Conservation (phyloP, 257 asterid genomes). For the Nicotiana otophora region DNA sequence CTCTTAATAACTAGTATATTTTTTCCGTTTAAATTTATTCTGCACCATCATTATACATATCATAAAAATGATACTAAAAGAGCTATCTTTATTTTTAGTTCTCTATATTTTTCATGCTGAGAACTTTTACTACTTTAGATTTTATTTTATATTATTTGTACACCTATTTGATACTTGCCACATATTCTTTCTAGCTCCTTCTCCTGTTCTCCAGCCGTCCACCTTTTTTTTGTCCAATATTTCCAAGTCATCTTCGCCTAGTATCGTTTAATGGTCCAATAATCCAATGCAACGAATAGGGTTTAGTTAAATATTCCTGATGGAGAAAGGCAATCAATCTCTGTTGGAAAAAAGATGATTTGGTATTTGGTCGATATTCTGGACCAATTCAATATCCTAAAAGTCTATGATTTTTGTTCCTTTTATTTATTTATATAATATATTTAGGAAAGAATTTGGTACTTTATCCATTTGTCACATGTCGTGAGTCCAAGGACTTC, state of each 20-base stretch:
- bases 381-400: background rate
- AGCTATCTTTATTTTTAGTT: background rate
- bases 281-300: background rate
- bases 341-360: background rate
- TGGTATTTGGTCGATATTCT: background rate
- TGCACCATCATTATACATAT: no score
- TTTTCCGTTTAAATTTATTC: no score
- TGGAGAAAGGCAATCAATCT: background rate
- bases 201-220: background rate
- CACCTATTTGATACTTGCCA: background rate
- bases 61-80: no score
- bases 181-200: constrained; percentile 7
- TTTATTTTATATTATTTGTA: background rate
- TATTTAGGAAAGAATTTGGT: background rate
- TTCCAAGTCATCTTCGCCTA: background rate
- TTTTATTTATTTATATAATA: background rate
- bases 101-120: background rate
- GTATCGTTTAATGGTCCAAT: background rate
- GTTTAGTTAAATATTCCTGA: background rate
- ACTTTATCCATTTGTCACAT: background rate
- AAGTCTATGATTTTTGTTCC: background rate
- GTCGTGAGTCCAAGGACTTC: background rate
- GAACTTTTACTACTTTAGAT: background rate
- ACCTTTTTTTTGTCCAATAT: background rate
- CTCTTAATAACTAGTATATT: no score